Base-by-base conservation (phyloP, 129 eudicot genomes). In the Saussurea involucrata region DNA sequence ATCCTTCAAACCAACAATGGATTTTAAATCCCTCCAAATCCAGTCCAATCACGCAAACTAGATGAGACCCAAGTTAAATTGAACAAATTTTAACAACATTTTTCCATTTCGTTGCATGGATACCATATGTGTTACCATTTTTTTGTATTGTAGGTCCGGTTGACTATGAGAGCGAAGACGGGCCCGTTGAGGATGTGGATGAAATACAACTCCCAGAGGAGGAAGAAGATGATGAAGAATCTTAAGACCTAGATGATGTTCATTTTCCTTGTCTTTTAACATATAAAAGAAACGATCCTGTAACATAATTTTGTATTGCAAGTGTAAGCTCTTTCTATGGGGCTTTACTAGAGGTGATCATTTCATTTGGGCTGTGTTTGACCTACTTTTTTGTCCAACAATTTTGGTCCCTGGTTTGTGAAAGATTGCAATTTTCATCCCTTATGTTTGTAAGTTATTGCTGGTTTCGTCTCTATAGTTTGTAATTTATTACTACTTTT, bases 111-210 rank as follows among this genome's bases (percentile, higher is more conserved):
- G 33, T 63, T 63, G 11, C 10, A 1, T 33, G 46, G 9, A 11
- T 37, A 40, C 46, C 46, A 36, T 8, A 37, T 37, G 44, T 17
- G 42, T 69, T 46, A 77, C 24, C 31, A 40, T 44, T 13, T 77
- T 25, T 5, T 12, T 53, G 3, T 83, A 31, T 8, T 66, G 70
- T 81, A 87, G 96, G 79, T 24, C 81, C 87, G 24, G 13, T 73
- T 68, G 80, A 75, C 70, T 55, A 76, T 68, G 75, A 80, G 24
- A 83, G 74, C 68, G 93, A 92, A 83, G 97, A 89, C 22, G 90
- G 85, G 55, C 90, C 88, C 65, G 67, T 86, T 77, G 96, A 87
- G 24, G 98, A 93, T 78, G 84, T 71, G 42, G 96, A 88, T 78
- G 98, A 93, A 71, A 73, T 77, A 68, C 60, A 77, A 24, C 74